Evolutionary conservation across 371 early-diverging fungal species (phyloP), one percentile per base, ranked within the genome.

Genomic region (Phascolomyces articulosus): DNA sequence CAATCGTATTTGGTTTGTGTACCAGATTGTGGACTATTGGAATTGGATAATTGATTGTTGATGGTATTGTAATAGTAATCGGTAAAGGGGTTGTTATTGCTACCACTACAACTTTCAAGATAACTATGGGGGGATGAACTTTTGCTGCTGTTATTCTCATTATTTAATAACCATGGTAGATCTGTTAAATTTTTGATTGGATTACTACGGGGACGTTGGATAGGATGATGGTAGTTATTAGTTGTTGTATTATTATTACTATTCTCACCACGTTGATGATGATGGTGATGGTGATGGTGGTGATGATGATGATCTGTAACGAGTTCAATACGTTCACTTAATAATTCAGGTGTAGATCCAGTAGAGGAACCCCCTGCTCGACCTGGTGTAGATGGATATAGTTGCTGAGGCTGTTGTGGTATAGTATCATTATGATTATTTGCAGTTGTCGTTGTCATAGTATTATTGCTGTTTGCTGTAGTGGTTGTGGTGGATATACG

Each of bases 1-100:
- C 75, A 78, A 64, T 78, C 82, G 64, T 81, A 77, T 24, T 58
- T 64, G 8, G 15, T 44, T 7, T 4, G 44, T 20, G 55, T 11
- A 13, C 15, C 15, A 6, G n/a, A 24, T 10, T 9, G 55, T 55
- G 18, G 24, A 7, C 28, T 27, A 28, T 55, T 15, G 55, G 11
- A n/a, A n/a, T n/a, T n/a, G n/a, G n/a, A n/a, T 20, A 16, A 15
- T 44, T 9, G 34, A 2, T 34, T 2, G 34, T 11, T 0, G 1
- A 34, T 9, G 34, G 44, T 0, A 44, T 44, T 18, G 0, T 3
- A 18, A 44, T 44, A 16, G 3, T 9, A 44, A 44, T 44, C 44
- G 4, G 18, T n/a, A 41, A 41, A 41, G 41, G 41, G 51, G 23
- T n/a, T n/a, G n/a, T n/a, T n/a, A n/a, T n/a, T n/a, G n/a, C 51